Evolutionary conservation across 1,284 basidiomycete species (phyloP), one percentile per base, ranked within the genome.

Genomic region (Rhodotorula sp.): DNA sequence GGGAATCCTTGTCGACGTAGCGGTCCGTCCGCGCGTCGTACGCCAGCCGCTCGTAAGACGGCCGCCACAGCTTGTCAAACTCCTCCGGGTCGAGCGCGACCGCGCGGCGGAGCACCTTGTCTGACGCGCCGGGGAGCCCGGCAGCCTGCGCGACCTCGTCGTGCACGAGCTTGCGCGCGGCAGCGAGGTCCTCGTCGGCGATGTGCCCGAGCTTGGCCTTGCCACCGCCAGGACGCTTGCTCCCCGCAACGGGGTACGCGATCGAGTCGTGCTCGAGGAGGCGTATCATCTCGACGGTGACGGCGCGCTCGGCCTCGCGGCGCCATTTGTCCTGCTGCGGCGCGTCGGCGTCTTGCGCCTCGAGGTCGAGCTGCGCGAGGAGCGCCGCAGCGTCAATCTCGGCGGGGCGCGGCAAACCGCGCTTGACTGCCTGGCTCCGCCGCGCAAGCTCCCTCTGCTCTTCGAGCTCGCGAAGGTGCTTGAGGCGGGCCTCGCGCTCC

Each of bases 181-280:
- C 83, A 2, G 85, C 86, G n/a, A 98, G 83, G 55, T 87, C 86
- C 3, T 89, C 88, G 81, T 98, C 95, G 36, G 87, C 85, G 1
- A 96, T 90, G 56, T 88, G 85, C 59, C 88, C 86, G 78, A 98
- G 94, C 1, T 84, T 80, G 21, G 92, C 93, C 27, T 84, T 82
- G 27, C 88, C 87, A 12, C 93, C 93, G 7, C 94, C 88, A 27
- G 87, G 85, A n/a, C 87, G 86, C 10, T 92, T 94, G 3, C 80
- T 78, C 48, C 97, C 96, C 13, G 94, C 92, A 27, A 98, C 83
- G 4, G 97, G 95, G 82, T 96, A 86, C 0, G 88, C 86, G 70
- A 97, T 88, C 10, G 93, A 87, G 82, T 99, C 97, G 81, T 99
- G 94, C 71, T 89, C 86, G 76, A 99, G 83, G 36, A 99, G 85